Conservation (phyloP, 495 filamentous ascomycete genomes). For the Chaetomidium leptoderma region DNA sequence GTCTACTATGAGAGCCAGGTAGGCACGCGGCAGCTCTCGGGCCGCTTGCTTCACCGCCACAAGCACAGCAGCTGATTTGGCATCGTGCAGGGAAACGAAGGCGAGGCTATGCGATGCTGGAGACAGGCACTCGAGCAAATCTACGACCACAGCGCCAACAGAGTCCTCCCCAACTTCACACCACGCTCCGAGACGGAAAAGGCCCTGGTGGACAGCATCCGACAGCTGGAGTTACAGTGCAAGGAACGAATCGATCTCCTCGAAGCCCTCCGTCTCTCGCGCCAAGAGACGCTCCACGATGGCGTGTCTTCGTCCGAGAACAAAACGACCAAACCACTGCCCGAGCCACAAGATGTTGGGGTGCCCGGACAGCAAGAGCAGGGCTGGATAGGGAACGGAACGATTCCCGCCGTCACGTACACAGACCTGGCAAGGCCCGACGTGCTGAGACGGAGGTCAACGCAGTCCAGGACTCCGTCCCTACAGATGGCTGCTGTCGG, state of each 20-base stretch:
- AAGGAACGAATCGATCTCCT: constrained; percentile 89
- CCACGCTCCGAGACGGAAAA: constrained; percentile 83
- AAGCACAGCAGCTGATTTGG: constrained; percentile 12
- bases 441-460: constrained; percentile 57
- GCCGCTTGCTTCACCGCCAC: not conserved
- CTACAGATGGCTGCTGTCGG: constrained; percentile 39
- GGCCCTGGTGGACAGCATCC: constrained; percentile 73
- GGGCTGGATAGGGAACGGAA: constrained; percentile 73
- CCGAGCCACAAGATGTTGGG: constrained; percentile 30
- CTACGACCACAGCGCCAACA: constrained; percentile 78
- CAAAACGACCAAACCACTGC: constrained; percentile 2
- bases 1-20: constrained; percentile 94
- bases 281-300: constrained; percentile 52
- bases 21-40: constrained; percentile 12
- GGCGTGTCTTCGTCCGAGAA: constrained; percentile 17
- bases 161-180: constrained; percentile 61
- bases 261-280: constrained; percentile 72
- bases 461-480: constrained; percentile 49
- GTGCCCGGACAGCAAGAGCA: constrained; percentile 31
- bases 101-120: constrained; percentile 90
- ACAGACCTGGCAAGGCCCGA: constrained; percentile 67
- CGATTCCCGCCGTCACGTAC: constrained; percentile 73
- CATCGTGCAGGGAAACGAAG: constrained; percentile 74
- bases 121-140: constrained; percentile 86
- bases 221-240: constrained; percentile 82